A percentile compares a stretch with the other conserved stretches of the same genome.
Evolutionary conservation across 2,329 filamentous ascomycete species (phyloP).

Genomic region (Albophoma yamanashiensis): DNA sequence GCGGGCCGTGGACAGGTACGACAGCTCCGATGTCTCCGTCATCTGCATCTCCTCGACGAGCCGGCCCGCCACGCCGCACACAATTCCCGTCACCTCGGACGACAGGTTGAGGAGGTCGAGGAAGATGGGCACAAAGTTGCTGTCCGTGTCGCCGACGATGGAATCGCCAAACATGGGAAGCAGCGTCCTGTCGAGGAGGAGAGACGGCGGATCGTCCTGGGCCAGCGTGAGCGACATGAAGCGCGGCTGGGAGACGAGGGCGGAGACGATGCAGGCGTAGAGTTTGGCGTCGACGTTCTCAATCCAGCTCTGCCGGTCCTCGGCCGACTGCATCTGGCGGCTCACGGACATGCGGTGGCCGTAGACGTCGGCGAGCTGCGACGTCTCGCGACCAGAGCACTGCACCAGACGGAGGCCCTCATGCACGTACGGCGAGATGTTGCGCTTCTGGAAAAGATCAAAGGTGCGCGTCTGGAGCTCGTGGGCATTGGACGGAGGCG

Average conservation of each 20-base stretch:
- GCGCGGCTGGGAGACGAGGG: conserved; percentile 48
- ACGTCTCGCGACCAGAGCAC: conserved; percentile 57
- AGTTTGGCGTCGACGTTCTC: conserved; percentile 52
- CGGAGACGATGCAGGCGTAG: conserved; percentile 52
- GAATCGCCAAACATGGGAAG: conserved; percentile 59
- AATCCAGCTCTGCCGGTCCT: conserved; percentile 35
- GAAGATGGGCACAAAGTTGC: conserved; percentile 73
- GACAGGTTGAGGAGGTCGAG: conserved; percentile 74
- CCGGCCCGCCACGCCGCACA: conserved; percentile 82
- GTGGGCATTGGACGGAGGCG: conserved; percentile 64
- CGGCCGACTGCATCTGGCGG: conserved; percentile 20
- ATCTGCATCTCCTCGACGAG: conserved; percentile 62
- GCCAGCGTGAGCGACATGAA: conserved; percentile 69
- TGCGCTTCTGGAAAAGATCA: conserved; percentile 64
- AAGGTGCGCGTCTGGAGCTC: conserved; percentile 82
- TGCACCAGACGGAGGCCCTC: conserved; percentile 62
- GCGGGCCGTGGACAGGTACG: conserved; percentile 79
- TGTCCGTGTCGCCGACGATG: conserved; percentile 63
- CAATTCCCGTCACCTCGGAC: conserved; percentile 84
- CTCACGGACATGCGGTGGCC: conserved; percentile 25
- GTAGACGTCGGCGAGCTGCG: conserved; percentile 25
- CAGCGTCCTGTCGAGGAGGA: conserved; percentile 61
- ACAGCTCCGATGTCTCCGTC: conserved; percentile 59
- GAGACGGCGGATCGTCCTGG: conserved; percentile 60
- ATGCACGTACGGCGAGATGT: conserved; percentile 64